Conservation (phyloP, 176 grass and related monocot genomes). For the Ampelocalamus luodianensis region DNA sequence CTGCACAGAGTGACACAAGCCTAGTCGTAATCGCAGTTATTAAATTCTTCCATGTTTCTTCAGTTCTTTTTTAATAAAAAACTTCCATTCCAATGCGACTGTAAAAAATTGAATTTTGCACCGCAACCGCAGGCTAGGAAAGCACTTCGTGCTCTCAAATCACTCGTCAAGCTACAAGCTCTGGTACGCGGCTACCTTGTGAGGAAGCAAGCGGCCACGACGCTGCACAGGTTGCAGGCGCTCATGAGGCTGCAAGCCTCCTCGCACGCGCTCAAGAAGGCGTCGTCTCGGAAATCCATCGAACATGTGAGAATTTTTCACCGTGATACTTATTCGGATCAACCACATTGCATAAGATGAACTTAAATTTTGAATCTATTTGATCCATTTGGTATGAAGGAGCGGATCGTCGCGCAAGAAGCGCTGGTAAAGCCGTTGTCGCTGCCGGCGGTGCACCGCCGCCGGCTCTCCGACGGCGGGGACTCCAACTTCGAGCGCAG, state of each 20-base stretch:
- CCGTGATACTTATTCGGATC: not conserved
- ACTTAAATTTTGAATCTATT: not conserved
- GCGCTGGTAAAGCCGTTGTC: not conserved
- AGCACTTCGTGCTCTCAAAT: slow-evolving; percentile 82
- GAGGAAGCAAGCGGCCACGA: slow-evolving; percentile 68
- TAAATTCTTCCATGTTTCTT: not conserved
- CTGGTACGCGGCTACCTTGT: slow-evolving; percentile 86
- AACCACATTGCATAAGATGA: not conserved
- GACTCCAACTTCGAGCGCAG: slow-evolving; percentile 55
- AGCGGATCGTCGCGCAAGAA: slow-evolving; percentile 32
- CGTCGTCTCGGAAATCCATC: slow-evolving; percentile 43
- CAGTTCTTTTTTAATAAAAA: not conserved
- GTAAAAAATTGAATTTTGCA: slow-evolving; percentile 40
- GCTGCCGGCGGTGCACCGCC: slow-evolving; percentile 44
- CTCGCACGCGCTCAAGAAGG: slow-evolving; percentile 20
- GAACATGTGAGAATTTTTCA: slow-evolving; percentile 35
- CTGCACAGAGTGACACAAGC: slow-evolving; percentile 41
- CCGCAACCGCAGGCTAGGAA: slow-evolving; percentile 62
- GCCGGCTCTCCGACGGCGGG: slow-evolving; percentile 56
- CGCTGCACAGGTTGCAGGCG: slow-evolving; percentile 72
- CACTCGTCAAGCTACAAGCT: slow-evolving; percentile 88
- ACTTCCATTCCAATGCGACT: not conserved
- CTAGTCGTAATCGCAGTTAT: slow-evolving; percentile 27
- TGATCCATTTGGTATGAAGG: slow-evolving; percentile 31
- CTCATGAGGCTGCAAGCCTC: slow-evolving; percentile 70